Base-by-base conservation (phyloP, 2,329 filamentous ascomycete species). In the Alternaria solani region DNA sequence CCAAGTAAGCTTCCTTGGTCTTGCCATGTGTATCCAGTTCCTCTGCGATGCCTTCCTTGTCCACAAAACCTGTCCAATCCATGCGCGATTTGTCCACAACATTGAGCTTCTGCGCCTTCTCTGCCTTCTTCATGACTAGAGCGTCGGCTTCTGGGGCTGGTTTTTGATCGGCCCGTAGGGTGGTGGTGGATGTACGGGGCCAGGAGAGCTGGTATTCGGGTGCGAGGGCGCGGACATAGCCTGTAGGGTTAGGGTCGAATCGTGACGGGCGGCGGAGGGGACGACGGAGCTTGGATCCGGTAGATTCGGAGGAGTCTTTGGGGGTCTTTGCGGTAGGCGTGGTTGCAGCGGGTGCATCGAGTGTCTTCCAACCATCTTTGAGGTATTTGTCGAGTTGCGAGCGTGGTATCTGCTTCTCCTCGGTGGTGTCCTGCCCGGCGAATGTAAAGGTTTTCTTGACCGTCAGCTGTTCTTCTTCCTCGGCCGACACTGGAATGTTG, bases 401-500 rank as follows among this genome's bases (percentile, higher is more conserved):
- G 32, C 70, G 70, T 4, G 87, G 81, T 1, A 93, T 88, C 11
- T 89, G 79, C 74, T 91, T 92, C 73, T 91, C 88, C 70, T 93
- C 90, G 0, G 85, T 90, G 69, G 91, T 88, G 12, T 89, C 83
- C 69, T 90, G 87, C 30, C 90, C 91, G 36, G 90, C 91, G 68
- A 93, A 93, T 68, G 89, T 90, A 78, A 91, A 92, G 14, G 87
- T 89, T 30, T 89, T 87, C 69, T 88, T 90, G 62, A 93, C 89
- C 61, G 84, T 85, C 68, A 92, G 51, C 79, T 69, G 75, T 42
- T 82, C 79, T 48, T 76, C 70, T 11, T 76, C 75, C 20, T 70
- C 72, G 7, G 28, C 49, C 4, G 66, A 62, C 9, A 39, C 60
- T 7, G 52, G 38, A 28, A 59, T 63, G 28, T 26, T 51, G 32